These are phyloP conservation scores for Rhodosorus marinus DNA, from an alignment of 23 red algal species.

Conservation along the genomic window DNA sequence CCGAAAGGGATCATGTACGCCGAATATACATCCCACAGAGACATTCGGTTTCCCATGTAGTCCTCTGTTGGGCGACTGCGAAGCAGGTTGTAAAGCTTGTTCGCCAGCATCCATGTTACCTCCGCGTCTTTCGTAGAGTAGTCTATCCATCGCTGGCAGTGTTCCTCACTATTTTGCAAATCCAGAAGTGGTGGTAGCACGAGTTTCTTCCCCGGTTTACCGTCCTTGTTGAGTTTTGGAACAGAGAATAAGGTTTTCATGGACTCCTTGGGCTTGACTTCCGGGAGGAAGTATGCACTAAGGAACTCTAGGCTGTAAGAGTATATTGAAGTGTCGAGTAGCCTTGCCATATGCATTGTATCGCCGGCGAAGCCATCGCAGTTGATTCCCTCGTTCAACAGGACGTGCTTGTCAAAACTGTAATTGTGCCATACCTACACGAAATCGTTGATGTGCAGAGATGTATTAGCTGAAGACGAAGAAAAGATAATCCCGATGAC, in stretches of 20 bases:
- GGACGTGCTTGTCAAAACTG: slow-evolving; percentile 51
- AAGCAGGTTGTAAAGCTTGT: not conserved
- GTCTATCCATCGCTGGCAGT: slow-evolving; percentile 41
- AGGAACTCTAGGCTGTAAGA: slow-evolving; percentile 41
- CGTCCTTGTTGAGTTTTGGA: slow-evolving; percentile 9
- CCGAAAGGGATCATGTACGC: slow-evolving; percentile 48
- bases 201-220: slow-evolving; percentile 23
- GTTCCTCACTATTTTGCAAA: slow-evolving; percentile 13
- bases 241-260: slow-evolving; percentile 33
- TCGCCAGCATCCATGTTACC: slow-evolving; percentile 18
- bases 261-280: slow-evolving; percentile 8
- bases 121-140: slow-evolving; percentile 61
- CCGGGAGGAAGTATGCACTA: slow-evolving; percentile 11
- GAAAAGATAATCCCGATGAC: no score
- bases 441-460: no score
- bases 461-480: no score
- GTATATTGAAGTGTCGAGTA: slow-evolving; percentile 27
- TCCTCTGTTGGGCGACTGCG: not conserved
- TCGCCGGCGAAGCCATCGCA: slow-evolving; percentile 52
- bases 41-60: slow-evolving; percentile 1
- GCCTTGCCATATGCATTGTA: slow-evolving; percentile 84
- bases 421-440: slow-evolving; percentile 99
- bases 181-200: slow-evolving; percentile 18
- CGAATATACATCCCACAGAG: slow-evolving; percentile 42
- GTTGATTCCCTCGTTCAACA: slow-evolving; percentile 55